Base-by-base conservation (phyloP, 768 basidiomycete species). In the Pleurotus citrinopileatus region DNA sequence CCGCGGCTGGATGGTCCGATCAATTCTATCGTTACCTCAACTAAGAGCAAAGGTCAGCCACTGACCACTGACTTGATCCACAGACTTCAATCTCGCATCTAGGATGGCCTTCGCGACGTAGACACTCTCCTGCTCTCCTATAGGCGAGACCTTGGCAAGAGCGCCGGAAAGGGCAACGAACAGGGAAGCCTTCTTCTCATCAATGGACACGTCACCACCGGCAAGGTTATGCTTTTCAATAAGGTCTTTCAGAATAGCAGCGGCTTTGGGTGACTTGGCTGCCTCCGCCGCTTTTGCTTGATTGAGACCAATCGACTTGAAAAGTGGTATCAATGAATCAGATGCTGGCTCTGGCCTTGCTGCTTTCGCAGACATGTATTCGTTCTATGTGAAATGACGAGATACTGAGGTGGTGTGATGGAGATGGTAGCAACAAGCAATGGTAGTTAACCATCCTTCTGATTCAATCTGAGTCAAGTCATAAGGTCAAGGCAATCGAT, bases 61-160 rank as follows among this genome's bases (percentile, higher is more conserved):
- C 85, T 61, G 62, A 94, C 95, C 95, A 51, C 81, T 75, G 22
- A 97, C 83, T 75, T 98, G 95, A 67, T 98, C 96, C 2, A 83
- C 79, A 28, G 80, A 83, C 70, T 87, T 90, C 55, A 98, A 68
- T 58, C 81, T 81, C 19, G 81, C 86, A 53, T 84, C 80, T n/a
- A 84, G 66, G 61, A 98, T 85, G 57, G 77, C 82, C n/a, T 72
- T 67, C 32, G 91, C 75, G 15, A 87, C 71, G 68, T 84, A 91
- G 42, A 71, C 74, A 56, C 80, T 77, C 65, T 82, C 82, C n/a
- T 69, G 71, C 27, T 75, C 70, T 3, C 71, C 79, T 34, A 93
- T 62, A 4, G 62, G 60, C 13, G 68, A 65, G 0, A 73, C 60
- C 70, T 92, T 95, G 22, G 75, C 71, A 12, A 87, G 71, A 38